Conservation (phyloP, 257 asterid species). For the Scutellaria galericulata region DNA sequence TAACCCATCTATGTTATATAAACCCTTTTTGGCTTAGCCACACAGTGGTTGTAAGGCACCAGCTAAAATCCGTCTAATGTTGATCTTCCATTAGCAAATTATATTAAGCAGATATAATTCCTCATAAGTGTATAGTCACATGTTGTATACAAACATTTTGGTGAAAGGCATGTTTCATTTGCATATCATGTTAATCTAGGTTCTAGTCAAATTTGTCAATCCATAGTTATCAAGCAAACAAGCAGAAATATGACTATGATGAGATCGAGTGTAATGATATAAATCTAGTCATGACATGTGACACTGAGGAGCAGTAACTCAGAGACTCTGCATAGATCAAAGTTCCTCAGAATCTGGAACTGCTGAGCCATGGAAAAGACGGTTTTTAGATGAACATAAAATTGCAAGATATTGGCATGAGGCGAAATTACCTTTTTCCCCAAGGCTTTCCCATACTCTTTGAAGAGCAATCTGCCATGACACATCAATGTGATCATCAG, state of each 20-base stretch:
- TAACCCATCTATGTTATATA: too few relatives aligned
- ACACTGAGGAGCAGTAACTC: not conserved
- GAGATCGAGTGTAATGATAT: conserved; percentile 15
- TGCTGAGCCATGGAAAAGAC: not conserved
- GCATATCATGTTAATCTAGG: not conserved
- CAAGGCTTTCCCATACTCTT: conserved; percentile 81
- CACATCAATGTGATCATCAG: conserved; percentile 76
- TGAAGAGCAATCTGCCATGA: conserved; percentile 94
- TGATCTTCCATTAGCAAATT: not conserved
- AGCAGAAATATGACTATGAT: not conserved
- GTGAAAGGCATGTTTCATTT: not conserved
- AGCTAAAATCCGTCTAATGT: not conserved
- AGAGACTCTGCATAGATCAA: not conserved
- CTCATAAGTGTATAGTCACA: conserved; percentile 3
- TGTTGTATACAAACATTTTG: not conserved
- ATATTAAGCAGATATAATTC: not conserved
- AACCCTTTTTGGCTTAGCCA: not conserved
- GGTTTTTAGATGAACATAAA: not conserved
- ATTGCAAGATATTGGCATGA: not conserved
- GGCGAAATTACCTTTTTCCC: conserved; percentile 59
- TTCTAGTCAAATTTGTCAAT: not conserved
- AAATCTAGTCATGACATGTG: conserved; percentile 29
- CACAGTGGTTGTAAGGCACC: not conserved
- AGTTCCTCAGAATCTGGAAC: conserved; percentile 8
- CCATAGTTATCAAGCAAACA: conserved; percentile 16